Percentiles rank a stretch among this genome's conserved stretches.
These are phyloP conservation scores for Artemisia annua DNA, from an alignment of 129 eudicot genomes.

Conservation along the genomic window DNA sequence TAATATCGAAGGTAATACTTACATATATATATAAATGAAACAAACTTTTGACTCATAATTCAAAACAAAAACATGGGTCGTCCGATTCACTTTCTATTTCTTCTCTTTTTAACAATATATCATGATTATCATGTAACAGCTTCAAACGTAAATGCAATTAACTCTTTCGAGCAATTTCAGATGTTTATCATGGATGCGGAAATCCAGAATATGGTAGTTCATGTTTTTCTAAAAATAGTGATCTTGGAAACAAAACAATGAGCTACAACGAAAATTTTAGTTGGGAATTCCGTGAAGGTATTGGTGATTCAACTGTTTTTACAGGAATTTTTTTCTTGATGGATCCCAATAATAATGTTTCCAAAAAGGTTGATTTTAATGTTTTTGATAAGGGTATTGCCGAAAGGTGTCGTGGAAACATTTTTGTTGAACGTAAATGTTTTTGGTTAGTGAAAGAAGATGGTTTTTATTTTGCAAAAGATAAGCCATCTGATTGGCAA, in stretches of 20 bases:
- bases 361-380: background rate
- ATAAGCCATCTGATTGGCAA: background rate
- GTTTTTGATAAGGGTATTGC: constrained; percentile 22
- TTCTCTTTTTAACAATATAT: background rate
- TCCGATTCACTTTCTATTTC: background rate
- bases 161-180: constrained; percentile 8
- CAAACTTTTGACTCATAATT: background rate
- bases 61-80: constrained; percentile 1
- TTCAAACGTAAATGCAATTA: background rate
- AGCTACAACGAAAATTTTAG: background rate
- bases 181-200: background rate
- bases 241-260: constrained; percentile 15
- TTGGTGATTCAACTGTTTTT: background rate
- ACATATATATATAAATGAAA: too few relatives aligned
- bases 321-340: constrained; percentile 23
- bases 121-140: constrained; percentile 1
- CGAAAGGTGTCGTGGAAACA: background rate
- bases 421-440: background rate
- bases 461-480: constrained; percentile 27
- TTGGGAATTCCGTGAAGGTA: constrained; percentile 10
- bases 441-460: constrained; percentile 7
- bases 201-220: constrained; percentile 8
- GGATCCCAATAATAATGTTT: background rate
- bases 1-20: too few relatives aligned
- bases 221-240: constrained; percentile 8